Conservation (phyloP, 2,329 filamentous ascomycete species). For the Trichoderma semiorbis region DNA sequence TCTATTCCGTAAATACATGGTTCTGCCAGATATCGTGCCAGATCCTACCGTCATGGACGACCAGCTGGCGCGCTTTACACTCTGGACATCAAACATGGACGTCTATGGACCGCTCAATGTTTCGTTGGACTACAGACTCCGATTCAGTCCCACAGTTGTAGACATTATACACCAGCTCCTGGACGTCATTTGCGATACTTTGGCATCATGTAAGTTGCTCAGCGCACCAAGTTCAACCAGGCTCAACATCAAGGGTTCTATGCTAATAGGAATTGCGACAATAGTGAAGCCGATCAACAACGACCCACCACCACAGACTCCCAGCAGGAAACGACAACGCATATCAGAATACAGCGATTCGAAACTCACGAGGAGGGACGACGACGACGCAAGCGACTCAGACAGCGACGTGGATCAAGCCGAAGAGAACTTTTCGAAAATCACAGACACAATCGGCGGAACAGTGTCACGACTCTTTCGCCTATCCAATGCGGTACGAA, state of each 20-base stretch:
- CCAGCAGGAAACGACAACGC: not conserved
- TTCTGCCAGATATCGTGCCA: not conserved
- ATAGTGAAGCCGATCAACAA: slow-evolving; percentile 8
- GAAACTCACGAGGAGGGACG: not conserved
- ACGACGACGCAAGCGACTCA: not conserved
- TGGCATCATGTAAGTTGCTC: not conserved
- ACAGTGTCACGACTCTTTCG: slow-evolving; percentile 7
- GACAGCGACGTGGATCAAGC: not conserved
- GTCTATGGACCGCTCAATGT: slow-evolving; percentile 2
- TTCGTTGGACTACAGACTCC: slow-evolving; percentile 7
- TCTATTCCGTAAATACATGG: not conserved
- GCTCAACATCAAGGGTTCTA: not conserved
- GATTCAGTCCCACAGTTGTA: slow-evolving; percentile 1
- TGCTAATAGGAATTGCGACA: not conserved
- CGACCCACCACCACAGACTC: not conserved
- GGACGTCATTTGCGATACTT: not conserved
- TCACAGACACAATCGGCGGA: not conserved
- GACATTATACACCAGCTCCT: not conserved
- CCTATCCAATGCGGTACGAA: slow-evolving; percentile 3
- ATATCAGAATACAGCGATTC: not conserved
- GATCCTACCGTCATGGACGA: not conserved
- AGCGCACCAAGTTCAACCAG: not conserved
- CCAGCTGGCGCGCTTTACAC: slow-evolving; percentile 8
- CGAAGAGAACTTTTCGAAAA: not conserved
- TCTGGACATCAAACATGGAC: slow-evolving; percentile 5